Conservation (phyloP, 2,329 filamentous ascomycete species). For the Bertia moriformis region DNA sequence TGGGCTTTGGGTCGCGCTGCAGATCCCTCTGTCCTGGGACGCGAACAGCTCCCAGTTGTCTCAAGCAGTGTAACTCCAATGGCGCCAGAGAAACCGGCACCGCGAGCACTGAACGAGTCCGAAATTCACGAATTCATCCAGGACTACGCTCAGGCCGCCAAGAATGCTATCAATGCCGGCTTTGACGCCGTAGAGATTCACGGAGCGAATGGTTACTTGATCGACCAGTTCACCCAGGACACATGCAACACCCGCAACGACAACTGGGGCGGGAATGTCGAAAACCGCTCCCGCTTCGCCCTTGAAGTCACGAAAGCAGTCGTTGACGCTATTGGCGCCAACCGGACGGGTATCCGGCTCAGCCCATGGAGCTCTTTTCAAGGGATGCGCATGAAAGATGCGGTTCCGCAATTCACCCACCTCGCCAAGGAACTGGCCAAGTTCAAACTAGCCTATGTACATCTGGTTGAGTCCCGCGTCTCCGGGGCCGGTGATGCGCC, state of each 20-base stretch:
- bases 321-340: conserved; percentile 33
- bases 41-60: conserved; percentile 4
- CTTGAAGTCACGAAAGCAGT: conserved; percentile 38
- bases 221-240: conserved; percentile 42
- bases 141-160: conserved; percentile 7
- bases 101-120: conserved; percentile 20
- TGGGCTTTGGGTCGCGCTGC: conserved; percentile 36
- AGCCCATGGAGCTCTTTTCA: conserved; percentile 47
- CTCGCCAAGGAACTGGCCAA: conserved; percentile 32
- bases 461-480: conserved; percentile 43
- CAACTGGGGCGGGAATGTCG: conserved; percentile 36
- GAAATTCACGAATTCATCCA: conserved; percentile 7
- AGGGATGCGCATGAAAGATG: conserved; percentile 47
- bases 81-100: not conserved
- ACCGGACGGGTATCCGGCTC: conserved; percentile 39
- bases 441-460: conserved; percentile 42
- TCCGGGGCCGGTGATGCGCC: conserved; percentile 24
- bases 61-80: not conserved
- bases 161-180: conserved; percentile 16
- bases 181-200: conserved; percentile 31
- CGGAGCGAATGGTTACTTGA: conserved; percentile 31
- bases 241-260: conserved; percentile 38
- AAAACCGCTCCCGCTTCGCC: conserved; percentile 36
- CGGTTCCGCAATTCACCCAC: conserved; percentile 47
- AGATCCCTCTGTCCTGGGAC: conserved; percentile 5